Evolutionary conservation across 371 early-diverging fungal species (phyloP), one percentile per base, ranked within the genome.

Genomic region (Capillidium rhysosporum): DNA sequence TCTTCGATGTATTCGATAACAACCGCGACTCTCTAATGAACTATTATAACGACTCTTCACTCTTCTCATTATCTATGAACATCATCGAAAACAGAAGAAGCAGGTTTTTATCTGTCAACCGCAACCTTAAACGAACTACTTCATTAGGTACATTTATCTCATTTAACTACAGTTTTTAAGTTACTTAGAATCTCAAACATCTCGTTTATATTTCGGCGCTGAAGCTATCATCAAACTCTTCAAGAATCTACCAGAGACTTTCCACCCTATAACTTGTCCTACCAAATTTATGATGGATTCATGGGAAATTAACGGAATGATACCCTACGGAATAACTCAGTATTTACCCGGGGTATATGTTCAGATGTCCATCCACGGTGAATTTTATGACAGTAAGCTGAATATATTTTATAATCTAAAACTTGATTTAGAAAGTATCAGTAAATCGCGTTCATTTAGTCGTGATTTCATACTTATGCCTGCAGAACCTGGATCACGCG

Each of bases 1-100:
- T 49, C 34, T 49, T 49, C 29, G 34, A 30, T 31, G 10, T 26
- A 4, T 49, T 25, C 34, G 49, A 49, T 34, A 49, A 31, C 49
- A 34, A 49, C 39, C 4, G 49, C 5, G 14, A 30, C 34, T 3
- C 30, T 3, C 49, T 49, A 1, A 31, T 26, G 3, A 34, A 49
- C 34, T 26, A 30, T 18, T 49, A 49, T 29, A 34, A 49, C n/a
- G 18, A 20, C 29, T 30, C 31, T 7, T 20, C 49, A 9, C 28
- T 49, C 18, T 49, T 49, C 38, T 49, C 49, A 7, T 16, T 49
- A 20, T 16, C 16, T 23, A 2, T 49, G 5, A 47, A 47, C 29
- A 23, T 26, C 18, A 29, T 8, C 16, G 10, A 24, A 14, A 9
- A 47, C 5, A 26, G 29, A 10, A 24, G 4, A 10, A 23, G 26